Evolutionary conservation across 2,329 filamentous ascomycete genomes (phyloP).

Genomic region (Alternaria sp.): DNA sequence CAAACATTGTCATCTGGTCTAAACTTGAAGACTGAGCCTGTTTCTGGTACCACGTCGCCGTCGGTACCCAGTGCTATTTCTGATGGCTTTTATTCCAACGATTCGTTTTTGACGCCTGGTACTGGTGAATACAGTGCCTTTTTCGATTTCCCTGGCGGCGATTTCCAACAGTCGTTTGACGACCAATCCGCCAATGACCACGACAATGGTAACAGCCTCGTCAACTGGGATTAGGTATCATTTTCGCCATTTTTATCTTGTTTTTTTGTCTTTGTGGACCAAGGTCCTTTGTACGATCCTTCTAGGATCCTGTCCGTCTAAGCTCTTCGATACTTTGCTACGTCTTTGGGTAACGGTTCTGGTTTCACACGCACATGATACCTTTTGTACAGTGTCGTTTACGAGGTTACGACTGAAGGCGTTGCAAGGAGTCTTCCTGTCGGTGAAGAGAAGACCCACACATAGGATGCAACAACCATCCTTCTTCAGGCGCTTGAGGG

Average conservation of each 20-base stretch:
- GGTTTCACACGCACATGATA: conserved; percentile 17
- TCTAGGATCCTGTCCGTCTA: background rate
- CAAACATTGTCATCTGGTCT: conserved; percentile 51
- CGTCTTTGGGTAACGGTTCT: background rate
- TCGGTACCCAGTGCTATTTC: conserved; percentile 26
- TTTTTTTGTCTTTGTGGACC: background rate
- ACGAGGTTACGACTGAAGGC: conserved; percentile 18
- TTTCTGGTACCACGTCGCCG: conserved; percentile 17
- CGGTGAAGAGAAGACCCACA: conserved; percentile 10
- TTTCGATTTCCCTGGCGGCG: conserved; percentile 28
- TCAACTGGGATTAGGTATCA: conserved; percentile 31
- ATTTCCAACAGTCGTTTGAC: conserved; percentile 20
- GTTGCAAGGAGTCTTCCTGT: conserved; percentile 10
- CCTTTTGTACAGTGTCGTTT: conserved; percentile 11
- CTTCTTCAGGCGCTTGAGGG: conserved; percentile 16
- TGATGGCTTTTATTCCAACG: conserved; percentile 28
- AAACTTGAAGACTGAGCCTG: conserved; percentile 25
- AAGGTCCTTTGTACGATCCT: background rate
- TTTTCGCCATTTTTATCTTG: background rate
- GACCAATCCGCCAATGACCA: conserved; percentile 25
- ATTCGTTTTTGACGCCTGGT: conserved; percentile 28
- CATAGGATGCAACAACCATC: conserved; percentile 8
- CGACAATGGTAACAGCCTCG: conserved; percentile 27
- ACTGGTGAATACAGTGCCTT: conserved; percentile 28
- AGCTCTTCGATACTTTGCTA: background rate